Conservation (phyloP, 2,329 filamentous ascomycete genomes). For the Septoria petroselini region DNA sequence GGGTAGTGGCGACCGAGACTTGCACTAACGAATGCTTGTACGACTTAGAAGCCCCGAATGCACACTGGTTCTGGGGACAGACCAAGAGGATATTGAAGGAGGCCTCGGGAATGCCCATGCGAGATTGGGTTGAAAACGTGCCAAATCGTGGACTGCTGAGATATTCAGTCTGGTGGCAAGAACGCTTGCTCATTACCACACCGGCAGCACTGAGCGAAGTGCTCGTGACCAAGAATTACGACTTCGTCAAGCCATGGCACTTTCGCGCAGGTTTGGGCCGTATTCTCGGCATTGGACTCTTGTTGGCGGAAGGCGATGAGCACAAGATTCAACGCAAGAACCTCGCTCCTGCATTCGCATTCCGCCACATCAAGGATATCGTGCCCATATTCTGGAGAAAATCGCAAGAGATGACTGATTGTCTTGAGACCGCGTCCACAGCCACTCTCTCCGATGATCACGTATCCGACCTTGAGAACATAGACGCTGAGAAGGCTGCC, state of each 20-base stretch:
- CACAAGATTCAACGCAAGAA: constrained; percentile 63
- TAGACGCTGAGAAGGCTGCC: constrained; percentile 29
- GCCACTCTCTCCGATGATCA: constrained; percentile 15
- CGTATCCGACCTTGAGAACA: constrained; percentile 18
- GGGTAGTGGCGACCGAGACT: constrained; percentile 20
- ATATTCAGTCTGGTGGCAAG: constrained; percentile 48
- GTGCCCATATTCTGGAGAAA: constrained; percentile 51
- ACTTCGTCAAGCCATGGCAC: constrained; percentile 49
- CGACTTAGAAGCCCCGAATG: constrained; percentile 9
- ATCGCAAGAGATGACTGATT: constrained; percentile 42
- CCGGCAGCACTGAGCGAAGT: constrained; percentile 51
- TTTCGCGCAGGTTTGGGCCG: constrained; percentile 56
- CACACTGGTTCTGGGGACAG: constrained; percentile 43
- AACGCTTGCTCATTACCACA: constrained; percentile 46
- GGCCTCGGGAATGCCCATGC: constrained; percentile 45
- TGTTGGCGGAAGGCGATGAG: constrained; percentile 86
- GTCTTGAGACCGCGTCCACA: constrained; percentile 37
- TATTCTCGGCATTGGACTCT: constrained; percentile 66
- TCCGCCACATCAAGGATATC: constrained; percentile 51
- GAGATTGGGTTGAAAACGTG: constrained; percentile 52
- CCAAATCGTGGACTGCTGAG: constrained; percentile 56
- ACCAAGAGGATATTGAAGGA: constrained; percentile 44
- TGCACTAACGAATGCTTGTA: neutral
- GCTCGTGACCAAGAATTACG: constrained; percentile 50
- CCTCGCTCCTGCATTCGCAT: constrained; percentile 51